Evolutionary conservation across 129 eudicot genomes (phyloP).

Genomic region (Erigeron canadensis): DNA sequence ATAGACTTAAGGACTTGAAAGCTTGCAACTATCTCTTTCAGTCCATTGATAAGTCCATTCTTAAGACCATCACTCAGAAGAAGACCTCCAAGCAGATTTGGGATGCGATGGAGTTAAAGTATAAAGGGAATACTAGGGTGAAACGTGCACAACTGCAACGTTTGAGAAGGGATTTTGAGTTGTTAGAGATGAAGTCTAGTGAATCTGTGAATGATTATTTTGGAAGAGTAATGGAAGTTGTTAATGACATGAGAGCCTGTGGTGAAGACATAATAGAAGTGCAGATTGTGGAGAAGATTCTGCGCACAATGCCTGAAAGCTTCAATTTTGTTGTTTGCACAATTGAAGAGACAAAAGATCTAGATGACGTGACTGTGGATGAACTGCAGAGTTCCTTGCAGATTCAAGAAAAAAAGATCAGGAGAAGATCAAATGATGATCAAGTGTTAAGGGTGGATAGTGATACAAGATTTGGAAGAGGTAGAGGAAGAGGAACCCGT

Average conservation of each 20-base stretch:
- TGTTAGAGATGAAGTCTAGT: no score
- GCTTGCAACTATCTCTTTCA: no score
- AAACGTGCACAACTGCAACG: no score
- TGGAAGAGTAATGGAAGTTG: neutral
- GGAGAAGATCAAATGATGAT: neutral
- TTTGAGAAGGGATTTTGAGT: no score
- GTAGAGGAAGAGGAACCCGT: neutral
- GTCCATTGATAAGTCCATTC: no score
- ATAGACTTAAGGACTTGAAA: no score
- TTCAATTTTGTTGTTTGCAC: neutral
- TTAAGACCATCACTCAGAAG: no score
- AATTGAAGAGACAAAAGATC: neutral
- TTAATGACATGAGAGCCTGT: neutral
- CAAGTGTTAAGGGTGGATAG: neutral
- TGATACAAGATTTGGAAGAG: neutral
- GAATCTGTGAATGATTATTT: no score
- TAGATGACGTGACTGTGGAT: neutral
- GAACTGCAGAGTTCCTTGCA: neutral
- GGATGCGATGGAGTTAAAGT: no score
- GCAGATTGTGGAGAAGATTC: neutral
- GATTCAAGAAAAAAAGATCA: neutral
- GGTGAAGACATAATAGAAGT: neutral
- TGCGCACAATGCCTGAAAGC: neutral
- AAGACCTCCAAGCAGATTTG: no score
- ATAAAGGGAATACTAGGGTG: no score